Percentiles rank a stretch among this genome's conserved stretches.
These are phyloP conservation scores for Excoecaria cochinchinensis DNA, from an alignment of 345 rosid species.

Conservation along the genomic window DNA sequence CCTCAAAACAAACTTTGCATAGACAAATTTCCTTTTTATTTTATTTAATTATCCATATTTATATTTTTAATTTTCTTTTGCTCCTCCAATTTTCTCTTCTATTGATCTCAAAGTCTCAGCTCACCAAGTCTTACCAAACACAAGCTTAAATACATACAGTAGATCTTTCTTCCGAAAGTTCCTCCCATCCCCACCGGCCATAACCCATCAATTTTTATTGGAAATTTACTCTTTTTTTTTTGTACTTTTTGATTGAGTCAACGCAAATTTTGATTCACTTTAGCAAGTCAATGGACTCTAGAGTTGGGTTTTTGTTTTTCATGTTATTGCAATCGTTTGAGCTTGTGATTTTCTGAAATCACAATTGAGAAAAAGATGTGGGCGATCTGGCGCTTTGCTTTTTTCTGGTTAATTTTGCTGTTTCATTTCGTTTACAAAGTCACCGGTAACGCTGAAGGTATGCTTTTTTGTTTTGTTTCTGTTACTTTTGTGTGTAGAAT, in stretches of 20 bases:
- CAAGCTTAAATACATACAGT: neutral
- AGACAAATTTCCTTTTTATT: neutral
- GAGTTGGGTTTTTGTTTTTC: neutral
- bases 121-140: neutral
- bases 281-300: neutral
- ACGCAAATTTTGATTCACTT: neutral
- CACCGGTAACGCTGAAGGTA: conserved; percentile 75
- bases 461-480: neutral
- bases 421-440: conserved; percentile 46
- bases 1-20: neutral
- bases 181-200: neutral
- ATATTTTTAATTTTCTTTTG: neutral
- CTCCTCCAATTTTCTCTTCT: neutral
- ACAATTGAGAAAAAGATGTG: conserved; percentile 9
- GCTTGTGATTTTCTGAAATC: neutral
- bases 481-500: neutral
- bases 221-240: neutral
- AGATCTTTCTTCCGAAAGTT: neutral
- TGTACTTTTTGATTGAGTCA: conserved; percentile 2
- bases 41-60: neutral
- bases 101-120: neutral
- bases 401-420: conserved; percentile 45
- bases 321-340: neutral
- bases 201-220: neutral
- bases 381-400: conserved; percentile 34